phyloP scores from a whole-genome alignment of 163 green algal genomes.

The Scenedesmus sp. region DNA sequence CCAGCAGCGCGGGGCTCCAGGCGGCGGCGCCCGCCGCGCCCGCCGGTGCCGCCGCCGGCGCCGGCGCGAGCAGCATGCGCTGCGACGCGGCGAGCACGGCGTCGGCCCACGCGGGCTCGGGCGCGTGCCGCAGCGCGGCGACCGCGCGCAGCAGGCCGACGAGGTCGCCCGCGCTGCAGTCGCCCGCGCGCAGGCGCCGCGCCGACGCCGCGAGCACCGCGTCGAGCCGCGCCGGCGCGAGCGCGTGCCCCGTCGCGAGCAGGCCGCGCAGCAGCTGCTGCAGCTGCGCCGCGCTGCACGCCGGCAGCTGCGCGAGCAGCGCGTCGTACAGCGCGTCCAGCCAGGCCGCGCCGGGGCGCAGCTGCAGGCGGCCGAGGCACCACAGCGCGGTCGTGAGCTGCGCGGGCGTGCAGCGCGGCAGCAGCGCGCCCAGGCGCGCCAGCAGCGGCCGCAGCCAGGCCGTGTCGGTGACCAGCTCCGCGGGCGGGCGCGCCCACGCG shows the following conservation, averaged over 20 bases:
- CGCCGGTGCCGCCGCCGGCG: neutral
- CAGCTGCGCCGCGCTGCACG: constrained; percentile 23
- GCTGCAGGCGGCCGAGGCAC: constrained; percentile 6
- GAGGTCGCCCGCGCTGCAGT: neutral
- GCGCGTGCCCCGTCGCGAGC: neutral
- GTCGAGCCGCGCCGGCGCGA: constrained; percentile 24
- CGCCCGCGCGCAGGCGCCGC: neutral
- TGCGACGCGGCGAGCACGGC: neutral
- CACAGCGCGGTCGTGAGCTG: constrained; percentile 4
- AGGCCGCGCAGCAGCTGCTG: constrained; percentile 30
- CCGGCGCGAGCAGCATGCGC: neutral
- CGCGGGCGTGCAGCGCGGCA: neutral
- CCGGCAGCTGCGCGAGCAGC: constrained; percentile 1
- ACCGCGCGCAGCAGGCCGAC: constrained; percentile 27
- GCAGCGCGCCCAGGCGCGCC: neutral
- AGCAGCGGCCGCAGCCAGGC: constrained; percentile 7
- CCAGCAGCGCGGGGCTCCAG: constrained; percentile 4
- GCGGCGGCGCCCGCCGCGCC: neutral
- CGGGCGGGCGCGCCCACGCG: no score
- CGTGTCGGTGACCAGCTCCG: no score
- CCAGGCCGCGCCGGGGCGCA: neutral
- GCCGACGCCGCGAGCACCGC: neutral
- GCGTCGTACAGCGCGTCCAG: constrained; percentile 31
- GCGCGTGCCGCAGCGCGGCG: constrained; percentile 17
- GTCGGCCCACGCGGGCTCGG: neutral